These are phyloP conservation scores for Boeremia exigua DNA, from an alignment of 2,329 filamentous ascomycete species.

Conservation along the genomic window DNA sequence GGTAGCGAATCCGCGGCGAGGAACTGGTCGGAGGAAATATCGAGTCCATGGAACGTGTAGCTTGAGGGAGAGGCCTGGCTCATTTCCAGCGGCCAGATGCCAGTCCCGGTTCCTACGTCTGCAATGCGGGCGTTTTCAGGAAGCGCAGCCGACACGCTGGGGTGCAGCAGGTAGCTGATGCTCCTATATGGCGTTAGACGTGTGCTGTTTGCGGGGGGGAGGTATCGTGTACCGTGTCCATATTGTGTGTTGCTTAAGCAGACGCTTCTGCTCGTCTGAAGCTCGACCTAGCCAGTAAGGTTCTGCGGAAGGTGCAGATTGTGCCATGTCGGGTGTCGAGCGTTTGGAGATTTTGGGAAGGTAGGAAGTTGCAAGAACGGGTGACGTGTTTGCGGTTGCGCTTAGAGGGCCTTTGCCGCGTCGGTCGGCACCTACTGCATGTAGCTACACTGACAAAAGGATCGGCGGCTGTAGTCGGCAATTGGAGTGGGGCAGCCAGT, in stretches of 20 bases:
- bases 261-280: constrained; percentile 35
- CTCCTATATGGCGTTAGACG: constrained; percentile 2
- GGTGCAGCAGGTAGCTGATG: constrained; percentile 38
- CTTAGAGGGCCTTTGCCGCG: background rate
- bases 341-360: background rate
- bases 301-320: constrained; percentile 11
- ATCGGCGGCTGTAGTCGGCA: constrained; percentile 8
- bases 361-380: background rate
- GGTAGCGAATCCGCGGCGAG: constrained; percentile 23
- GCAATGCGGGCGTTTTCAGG: constrained; percentile 35
- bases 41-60: constrained; percentile 36
- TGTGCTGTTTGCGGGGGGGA: background rate
- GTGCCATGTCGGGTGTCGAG: background rate
- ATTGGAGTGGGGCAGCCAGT: constrained; percentile 1
- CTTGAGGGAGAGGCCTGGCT: constrained; percentile 25
- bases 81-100: constrained; percentile 39
- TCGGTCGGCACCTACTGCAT: constrained; percentile 7
- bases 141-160: constrained; percentile 23
- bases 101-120: constrained; percentile 40
- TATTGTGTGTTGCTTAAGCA: constrained; percentile 34
- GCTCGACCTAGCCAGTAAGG: constrained; percentile 39
- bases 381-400: background rate
- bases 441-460: constrained; percentile 2
- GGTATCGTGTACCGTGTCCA: constrained; percentile 26
- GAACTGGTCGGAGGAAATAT: constrained; percentile 37